Evolutionary conservation across 2,329 filamentous ascomycete species (phyloP), one percentile per base, ranked within the genome.

Genomic region (Sarocladium brachiariae): DNA sequence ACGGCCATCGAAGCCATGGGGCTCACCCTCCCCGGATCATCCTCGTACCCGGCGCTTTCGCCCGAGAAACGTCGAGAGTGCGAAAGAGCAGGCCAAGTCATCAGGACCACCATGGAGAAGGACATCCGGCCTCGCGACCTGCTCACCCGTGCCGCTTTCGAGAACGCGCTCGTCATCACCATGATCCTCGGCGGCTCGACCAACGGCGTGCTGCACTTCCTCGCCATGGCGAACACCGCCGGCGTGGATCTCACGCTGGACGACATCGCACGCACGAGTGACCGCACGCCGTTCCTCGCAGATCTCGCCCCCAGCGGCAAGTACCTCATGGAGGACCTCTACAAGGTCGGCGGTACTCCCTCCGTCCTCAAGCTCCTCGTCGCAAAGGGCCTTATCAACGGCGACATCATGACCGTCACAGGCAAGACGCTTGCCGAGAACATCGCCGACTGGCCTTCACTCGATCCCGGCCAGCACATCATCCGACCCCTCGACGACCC

Each of bases 1-100:
- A 92, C 87, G 0, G 88, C 87, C n/a, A 89, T 95, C 56, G 89
- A 96, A 72, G 88, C 87, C 30, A 89, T 96, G 77, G 90, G 90
- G 23, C 84, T 92, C 78, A 87, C 83, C 0, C 75, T 95, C 7
- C 89, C 90, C 0, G 89, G 89, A 1, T 93, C 88, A 0, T 91
- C 87, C 0, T 91, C 87, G 1, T 93, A 83, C 50, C 89, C 89
- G 2, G 90, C 90, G 1, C 77, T 81, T 16, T 88, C 84, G 2
- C 88, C 89, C 0, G 83, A 89, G 45, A 96, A 96, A 71, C 83
- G 86, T 69, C 84, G 89, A 33, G 90, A 96, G 70, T 95, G 90
- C 65, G 81, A 86, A 63, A 88, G 86, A 61, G 89, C 80, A 3
- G 89, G 87, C 4, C 81, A 87, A 30, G 85, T 85, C 24, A 93